Percentiles rank a stretch among this genome's conserved stretches.
Conservation (phyloP, 768 basidiomycete species). For the Solioccasus polychromus region DNA sequence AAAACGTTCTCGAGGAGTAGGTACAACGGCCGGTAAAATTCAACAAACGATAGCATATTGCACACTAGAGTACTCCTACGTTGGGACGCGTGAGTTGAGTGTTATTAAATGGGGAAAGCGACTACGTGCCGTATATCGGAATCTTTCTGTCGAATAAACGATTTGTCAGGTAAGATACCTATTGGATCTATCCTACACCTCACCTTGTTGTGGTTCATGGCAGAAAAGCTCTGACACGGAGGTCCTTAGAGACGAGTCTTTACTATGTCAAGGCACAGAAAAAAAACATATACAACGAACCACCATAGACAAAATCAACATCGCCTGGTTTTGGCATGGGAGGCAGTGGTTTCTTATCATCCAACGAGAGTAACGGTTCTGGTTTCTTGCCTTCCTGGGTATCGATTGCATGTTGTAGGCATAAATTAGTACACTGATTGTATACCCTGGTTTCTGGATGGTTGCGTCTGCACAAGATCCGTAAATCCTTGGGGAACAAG, state of each 20-base stretch:
- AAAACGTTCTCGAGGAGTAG: conserved; percentile 73
- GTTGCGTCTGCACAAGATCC: conserved; percentile 46
- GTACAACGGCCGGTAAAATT: conserved; percentile 59
- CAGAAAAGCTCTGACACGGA: conserved; percentile 73
- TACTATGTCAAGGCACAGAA: not conserved
- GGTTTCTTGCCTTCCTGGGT: conserved; percentile 40
- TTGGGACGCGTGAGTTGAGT: not conserved
- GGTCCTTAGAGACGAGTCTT: conserved; percentile 46
- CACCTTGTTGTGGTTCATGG: conserved; percentile 61
- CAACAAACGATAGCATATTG: conserved; percentile 70
- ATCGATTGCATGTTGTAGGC: conserved; percentile 59
- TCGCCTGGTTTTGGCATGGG: conserved; percentile 56
- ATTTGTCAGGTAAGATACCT: conserved; percentile 3
- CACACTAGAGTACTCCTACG: conserved; percentile 58
- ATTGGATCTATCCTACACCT: conserved; percentile 10
- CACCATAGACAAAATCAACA: conserved; percentile 73
- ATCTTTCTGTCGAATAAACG: conserved; percentile 41
- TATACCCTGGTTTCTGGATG: conserved; percentile 60
- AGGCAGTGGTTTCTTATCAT: conserved; percentile 37
- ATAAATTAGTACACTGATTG: conserved; percentile 58
- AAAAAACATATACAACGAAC: conserved; percentile 36
- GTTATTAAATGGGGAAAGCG: not conserved
- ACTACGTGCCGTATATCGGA: conserved; percentile 55
- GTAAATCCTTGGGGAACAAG: not conserved
- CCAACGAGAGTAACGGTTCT: conserved; percentile 38